phyloP scores from a whole-genome alignment of 1,139 yeast species.

The Yamadazyma oceani region DNA sequence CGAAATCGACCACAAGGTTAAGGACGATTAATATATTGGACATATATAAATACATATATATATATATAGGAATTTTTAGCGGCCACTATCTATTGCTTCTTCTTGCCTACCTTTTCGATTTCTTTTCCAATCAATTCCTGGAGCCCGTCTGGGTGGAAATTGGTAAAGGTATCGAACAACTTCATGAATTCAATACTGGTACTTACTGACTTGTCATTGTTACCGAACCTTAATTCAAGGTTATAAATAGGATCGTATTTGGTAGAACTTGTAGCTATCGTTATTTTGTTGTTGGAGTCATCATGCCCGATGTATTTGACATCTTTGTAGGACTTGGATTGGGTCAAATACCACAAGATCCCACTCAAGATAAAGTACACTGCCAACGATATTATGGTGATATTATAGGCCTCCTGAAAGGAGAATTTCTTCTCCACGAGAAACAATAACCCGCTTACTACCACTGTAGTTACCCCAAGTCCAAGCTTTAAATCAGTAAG shows the following conservation, averaged over 20 bases:
- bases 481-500: conserved; percentile 64
- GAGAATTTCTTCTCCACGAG: conserved; percentile 62
- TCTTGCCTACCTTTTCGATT: conserved; percentile 24
- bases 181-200: conserved; percentile 36
- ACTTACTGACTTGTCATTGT: conserved; percentile 21
- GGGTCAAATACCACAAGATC: conserved; percentile 46
- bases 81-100: conserved; percentile 17
- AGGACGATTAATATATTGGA: conserved; percentile 2
- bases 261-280: conserved; percentile 36
- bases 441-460: conserved; percentile 65
- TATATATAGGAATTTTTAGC: background rate
- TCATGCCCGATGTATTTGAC: conserved; percentile 59
- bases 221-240: conserved; percentile 30
- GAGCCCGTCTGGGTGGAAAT: conserved; percentile 41
- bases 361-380: conserved; percentile 58
- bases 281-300: conserved; percentile 34
- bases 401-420: conserved; percentile 38
- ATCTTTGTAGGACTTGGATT: conserved; percentile 43
- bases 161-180: conserved; percentile 50
- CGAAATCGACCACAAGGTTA: conserved; percentile 48
- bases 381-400: conserved; percentile 37
- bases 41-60: background rate
- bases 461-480: conserved; percentile 67
- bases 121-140: conserved; percentile 28
- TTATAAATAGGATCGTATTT: conserved; percentile 48